These are phyloP conservation scores for Hibiscus tridactylites DNA, from an alignment of 345 rosid genomes.

Conservation along the genomic window DNA sequence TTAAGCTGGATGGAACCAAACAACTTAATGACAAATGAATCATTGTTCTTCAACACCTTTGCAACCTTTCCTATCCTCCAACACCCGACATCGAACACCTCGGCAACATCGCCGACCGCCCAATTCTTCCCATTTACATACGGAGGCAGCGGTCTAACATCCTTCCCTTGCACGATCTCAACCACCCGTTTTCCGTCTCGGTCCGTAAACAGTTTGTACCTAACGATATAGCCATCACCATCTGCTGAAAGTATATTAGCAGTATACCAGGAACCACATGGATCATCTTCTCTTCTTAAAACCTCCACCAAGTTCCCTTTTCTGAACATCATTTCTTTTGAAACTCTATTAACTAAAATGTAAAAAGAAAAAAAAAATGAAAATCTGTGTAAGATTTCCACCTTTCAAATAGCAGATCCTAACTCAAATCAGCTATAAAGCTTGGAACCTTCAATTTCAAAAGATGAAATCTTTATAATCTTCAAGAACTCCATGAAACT, in stretches of 20 bases:
- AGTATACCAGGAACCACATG: slow-evolving; percentile 34
- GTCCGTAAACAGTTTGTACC: slow-evolving; percentile 18
- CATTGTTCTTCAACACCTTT: slow-evolving; percentile 20
- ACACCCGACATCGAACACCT: slow-evolving; percentile 28
- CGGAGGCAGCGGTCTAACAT: slow-evolving; percentile 31
- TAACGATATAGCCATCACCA: slow-evolving; percentile 19
- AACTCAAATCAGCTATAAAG: background rate
- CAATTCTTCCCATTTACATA: slow-evolving; percentile 20
- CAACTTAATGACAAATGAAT: slow-evolving; percentile 22
- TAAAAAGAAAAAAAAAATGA: background rate
- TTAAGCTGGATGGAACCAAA: slow-evolving; percentile 30
- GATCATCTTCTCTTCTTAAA: slow-evolving; percentile 23
- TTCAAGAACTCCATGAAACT: background rate
- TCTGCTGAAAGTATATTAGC: slow-evolving; percentile 22
- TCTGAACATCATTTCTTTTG: slow-evolving; percentile 21
- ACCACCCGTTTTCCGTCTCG: slow-evolving; percentile 9
- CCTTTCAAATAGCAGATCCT: background rate
- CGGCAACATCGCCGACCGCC: slow-evolving; percentile 29
- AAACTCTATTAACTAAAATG: background rate
- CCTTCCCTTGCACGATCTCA: slow-evolving; percentile 21
- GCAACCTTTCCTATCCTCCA: slow-evolving; percentile 36
- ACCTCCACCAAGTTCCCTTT: slow-evolving; percentile 29
- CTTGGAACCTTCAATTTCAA: background rate
- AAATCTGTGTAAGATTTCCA: background rate
- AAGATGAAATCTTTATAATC: background rate